These are phyloP conservation scores for Penicillium sp. DNA, from an alignment of 2,329 filamentous ascomycete genomes.

Conservation along the genomic window DNA sequence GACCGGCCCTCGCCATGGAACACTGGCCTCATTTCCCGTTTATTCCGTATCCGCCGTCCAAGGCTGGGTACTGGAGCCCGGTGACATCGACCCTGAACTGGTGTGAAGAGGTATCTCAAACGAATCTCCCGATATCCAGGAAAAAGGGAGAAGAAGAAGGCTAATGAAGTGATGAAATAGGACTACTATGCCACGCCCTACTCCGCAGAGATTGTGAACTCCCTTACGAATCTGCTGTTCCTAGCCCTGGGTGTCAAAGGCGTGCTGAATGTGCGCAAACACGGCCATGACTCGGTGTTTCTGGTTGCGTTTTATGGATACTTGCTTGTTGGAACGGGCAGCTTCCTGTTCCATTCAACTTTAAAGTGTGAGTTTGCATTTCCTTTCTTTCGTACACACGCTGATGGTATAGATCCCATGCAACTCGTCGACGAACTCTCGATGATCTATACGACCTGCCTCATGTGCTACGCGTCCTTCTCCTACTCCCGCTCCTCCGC, in stretches of 20 bases:
- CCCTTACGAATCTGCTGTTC: conserved; percentile 78
- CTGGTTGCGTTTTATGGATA: conserved; percentile 62
- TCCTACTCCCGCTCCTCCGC: conserved; percentile 58
- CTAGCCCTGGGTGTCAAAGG: conserved; percentile 73
- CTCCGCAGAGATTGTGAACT: conserved; percentile 73
- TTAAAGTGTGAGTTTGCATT: conserved; percentile 52
- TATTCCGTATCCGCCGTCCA: conserved; percentile 44
- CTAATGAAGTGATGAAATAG: conserved; percentile 37
- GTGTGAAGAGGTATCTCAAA: conserved; percentile 65
- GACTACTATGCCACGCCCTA: conserved; percentile 74
- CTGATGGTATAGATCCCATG: conserved; percentile 68
- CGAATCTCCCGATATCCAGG: not conserved
- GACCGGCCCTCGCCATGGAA: conserved; percentile 1
- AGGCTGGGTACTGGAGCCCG: conserved; percentile 62
- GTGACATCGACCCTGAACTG: conserved; percentile 72
- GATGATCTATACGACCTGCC: conserved; percentile 68
- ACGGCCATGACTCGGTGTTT: conserved; percentile 74
- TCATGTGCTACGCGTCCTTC: conserved; percentile 72
- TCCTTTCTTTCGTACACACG: too few relatives aligned
- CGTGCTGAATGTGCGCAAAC: conserved; percentile 65
- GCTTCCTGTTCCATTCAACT: conserved; percentile 61
- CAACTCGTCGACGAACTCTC: conserved; percentile 67
- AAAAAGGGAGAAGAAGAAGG: not conserved
- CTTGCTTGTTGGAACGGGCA: conserved; percentile 58
- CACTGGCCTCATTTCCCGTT: conserved; percentile 25